A percentile compares a stretch with the other conserved stretches of the same genome.
Evolutionary conservation across 2,329 filamentous ascomycete genomes (phyloP).

Genomic region (Botrytis pseudocinerea): DNA sequence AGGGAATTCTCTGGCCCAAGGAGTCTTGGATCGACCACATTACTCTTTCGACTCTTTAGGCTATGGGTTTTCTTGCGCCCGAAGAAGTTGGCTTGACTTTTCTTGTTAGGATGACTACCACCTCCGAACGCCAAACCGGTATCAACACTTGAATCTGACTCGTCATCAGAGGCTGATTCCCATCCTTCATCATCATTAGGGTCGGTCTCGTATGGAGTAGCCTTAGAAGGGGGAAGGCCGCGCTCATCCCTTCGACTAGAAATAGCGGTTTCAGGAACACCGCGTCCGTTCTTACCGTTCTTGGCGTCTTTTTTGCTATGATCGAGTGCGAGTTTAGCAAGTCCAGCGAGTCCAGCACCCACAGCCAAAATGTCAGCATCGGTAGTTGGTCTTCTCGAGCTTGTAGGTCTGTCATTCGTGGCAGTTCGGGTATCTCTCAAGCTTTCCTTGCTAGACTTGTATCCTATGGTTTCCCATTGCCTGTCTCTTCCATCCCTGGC

Average conservation of each 20-base stretch:
- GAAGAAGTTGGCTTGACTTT: conserved; percentile 29
- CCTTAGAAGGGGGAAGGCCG: conserved; percentile 35
- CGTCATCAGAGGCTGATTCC: conserved; percentile 59
- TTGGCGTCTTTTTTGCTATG: conserved; percentile 42
- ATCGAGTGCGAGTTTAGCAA: conserved; percentile 48
- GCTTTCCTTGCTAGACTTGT: conserved; percentile 26
- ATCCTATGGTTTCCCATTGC: conserved; percentile 34
- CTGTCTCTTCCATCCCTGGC: conserved; percentile 37
- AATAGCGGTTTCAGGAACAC: conserved; percentile 20
- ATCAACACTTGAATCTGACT: conserved; percentile 52
- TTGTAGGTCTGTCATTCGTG: conserved; percentile 33
- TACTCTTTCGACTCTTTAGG: conserved; percentile 46
- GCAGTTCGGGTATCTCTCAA: conserved; percentile 30
- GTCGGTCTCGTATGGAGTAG: conserved; percentile 37
- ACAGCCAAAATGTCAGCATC: conserved; percentile 51
- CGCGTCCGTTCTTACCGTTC: conserved; percentile 34
- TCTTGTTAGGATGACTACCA: conserved; percentile 41
- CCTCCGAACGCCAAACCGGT: conserved; percentile 62
- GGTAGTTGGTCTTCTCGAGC: conserved; percentile 38
- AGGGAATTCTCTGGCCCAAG: conserved; percentile 65
- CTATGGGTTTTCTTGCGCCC: conserved; percentile 38
- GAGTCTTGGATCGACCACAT: conserved; percentile 57
- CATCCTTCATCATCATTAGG: conserved; percentile 53
- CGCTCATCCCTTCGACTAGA: conserved; percentile 30
- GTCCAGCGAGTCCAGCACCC: conserved; percentile 49